Conservation (phyloP, 225 moss, liverwort and hornwort genomes). For the Pseudisothecium myosuroides region DNA sequence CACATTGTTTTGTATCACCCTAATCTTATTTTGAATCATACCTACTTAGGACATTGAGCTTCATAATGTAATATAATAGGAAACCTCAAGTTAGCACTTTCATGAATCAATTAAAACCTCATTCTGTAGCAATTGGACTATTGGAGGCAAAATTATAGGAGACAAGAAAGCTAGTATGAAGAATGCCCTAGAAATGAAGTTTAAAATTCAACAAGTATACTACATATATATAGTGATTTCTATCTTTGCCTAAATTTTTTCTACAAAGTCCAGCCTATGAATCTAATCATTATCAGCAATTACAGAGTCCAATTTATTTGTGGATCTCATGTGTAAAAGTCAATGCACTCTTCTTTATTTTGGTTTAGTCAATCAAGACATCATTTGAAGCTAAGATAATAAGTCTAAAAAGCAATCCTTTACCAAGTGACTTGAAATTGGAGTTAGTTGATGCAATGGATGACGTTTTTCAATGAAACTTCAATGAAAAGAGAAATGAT, state of each 20-base stretch:
- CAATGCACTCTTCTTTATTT: background rate
- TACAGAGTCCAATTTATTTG: background rate
- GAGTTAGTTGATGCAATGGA: accelerated
- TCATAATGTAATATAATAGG: background rate
- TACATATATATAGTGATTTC: background rate
- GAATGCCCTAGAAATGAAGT: background rate
- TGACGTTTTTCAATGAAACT: background rate
- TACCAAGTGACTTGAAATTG: background rate
- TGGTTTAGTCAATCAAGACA: background rate
- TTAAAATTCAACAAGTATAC: background rate
- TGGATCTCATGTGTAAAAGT: accelerated
- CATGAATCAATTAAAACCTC: too few relatives aligned
- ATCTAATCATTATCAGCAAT: background rate
- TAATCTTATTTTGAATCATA: background rate
- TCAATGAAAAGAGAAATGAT: background rate
- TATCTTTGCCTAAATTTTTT: accelerated
- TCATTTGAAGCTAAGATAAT: background rate
- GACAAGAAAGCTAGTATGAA: too few relatives aligned
- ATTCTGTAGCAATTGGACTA: too few relatives aligned
- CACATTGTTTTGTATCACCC: accelerated
- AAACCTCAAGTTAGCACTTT: background rate
- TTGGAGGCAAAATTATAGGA: background rate
- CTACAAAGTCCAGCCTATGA: accelerated
- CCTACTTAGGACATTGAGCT: background rate
- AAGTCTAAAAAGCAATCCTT: accelerated